Base-by-base conservation (phyloP, 768 basidiomycete species). In the Amanita pallidorosea region DNA sequence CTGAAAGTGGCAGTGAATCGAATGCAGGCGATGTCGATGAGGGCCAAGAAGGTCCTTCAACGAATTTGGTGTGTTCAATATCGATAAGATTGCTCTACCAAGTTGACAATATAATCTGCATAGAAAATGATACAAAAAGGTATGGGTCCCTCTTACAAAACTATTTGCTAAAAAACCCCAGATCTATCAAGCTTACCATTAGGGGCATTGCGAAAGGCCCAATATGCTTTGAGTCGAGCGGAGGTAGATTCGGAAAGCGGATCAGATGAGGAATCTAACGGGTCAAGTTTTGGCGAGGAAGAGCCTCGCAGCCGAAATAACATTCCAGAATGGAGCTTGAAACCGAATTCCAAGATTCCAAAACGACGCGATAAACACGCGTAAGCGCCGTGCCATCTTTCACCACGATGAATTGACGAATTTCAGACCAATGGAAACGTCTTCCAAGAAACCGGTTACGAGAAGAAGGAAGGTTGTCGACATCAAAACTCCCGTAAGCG, bases 281-380 rank as follows among this genome's bases (percentile, higher is more conserved):
- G 7, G 27, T 29, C 45, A 31, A 40, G n/a, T 27, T n/a, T 25
- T 38, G 27, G 22, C 8, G 49, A 52, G 11, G 51, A 54, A 59
- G 7, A 36, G 25, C n/a, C n/a, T n/a, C 60, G 63, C 57, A 58
- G 63, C 54, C 69, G 62, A 57, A 70, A 63, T 47, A 64, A 57
- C 58, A 70, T 68, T 51, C 66, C 65, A 33, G 73, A 72, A 58
- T 68, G 70, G 70, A 67, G 63, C 56, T 57, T 66, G 47, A 70
- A 69, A 54, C 63, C 65, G 41, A 71, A 71, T 51, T 72, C 65
- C 34, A 70, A 74, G 52, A 69, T 79, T 3, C 61, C 71, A 11
- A 85, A 85, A 65, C 75, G 92, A 38, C 63, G 74, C 5, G 79
- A 76, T 61, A 96, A 97, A 60, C 85, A 95, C 67, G 90, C 94